These are phyloP conservation scores for Pseudopithomyces chartarum DNA, from an alignment of 2,329 filamentous ascomycete genomes.

Conservation along the genomic window DNA sequence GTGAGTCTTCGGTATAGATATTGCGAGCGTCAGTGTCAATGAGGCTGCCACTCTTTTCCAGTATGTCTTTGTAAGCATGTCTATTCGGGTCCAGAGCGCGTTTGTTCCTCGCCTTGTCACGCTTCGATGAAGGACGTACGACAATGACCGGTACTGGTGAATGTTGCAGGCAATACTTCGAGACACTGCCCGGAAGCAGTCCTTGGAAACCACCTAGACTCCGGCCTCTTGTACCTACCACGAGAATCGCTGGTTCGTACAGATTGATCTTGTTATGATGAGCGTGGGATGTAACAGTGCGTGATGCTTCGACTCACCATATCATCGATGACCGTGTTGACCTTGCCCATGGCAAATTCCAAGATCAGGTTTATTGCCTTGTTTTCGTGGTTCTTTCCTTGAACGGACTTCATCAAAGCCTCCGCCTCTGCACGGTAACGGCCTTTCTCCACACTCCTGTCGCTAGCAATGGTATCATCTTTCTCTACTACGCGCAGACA, in stretches of 20 bases:
- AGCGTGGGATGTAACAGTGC: constrained; percentile 6
- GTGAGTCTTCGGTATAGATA: constrained; percentile 38
- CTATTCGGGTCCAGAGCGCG: constrained; percentile 76
- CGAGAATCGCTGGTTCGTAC: constrained; percentile 87
- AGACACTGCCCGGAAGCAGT: constrained; percentile 84
- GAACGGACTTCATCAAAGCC: constrained; percentile 73
- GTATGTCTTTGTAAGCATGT: constrained; percentile 77
- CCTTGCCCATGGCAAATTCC: constrained; percentile 86
- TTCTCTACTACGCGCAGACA: constrained; percentile 88
- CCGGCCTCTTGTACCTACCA: constrained; percentile 86
- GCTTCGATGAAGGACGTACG: constrained; percentile 83
- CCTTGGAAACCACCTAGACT: constrained; percentile 86
- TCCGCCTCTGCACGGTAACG: constrained; percentile 78
- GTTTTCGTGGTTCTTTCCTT: constrained; percentile 79
- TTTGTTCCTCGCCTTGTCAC: constrained; percentile 88
- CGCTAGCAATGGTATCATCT: constrained; percentile 70
- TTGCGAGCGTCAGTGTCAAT: constrained; percentile 56
- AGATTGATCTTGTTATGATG: constrained; percentile 72
- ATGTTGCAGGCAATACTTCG: constrained; percentile 93
- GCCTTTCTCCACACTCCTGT: constrained; percentile 65
- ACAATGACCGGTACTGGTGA: constrained; percentile 93
- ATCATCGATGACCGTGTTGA: constrained; percentile 87
- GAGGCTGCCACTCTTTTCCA: constrained; percentile 67
- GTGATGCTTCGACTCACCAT: constrained; percentile 64
- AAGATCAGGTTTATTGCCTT: constrained; percentile 84